Percentiles rank a stretch among this genome's conserved stretches.
phyloP scores from a whole-genome alignment of 768 basidiomycete species.

The Jaapia argillacea region DNA sequence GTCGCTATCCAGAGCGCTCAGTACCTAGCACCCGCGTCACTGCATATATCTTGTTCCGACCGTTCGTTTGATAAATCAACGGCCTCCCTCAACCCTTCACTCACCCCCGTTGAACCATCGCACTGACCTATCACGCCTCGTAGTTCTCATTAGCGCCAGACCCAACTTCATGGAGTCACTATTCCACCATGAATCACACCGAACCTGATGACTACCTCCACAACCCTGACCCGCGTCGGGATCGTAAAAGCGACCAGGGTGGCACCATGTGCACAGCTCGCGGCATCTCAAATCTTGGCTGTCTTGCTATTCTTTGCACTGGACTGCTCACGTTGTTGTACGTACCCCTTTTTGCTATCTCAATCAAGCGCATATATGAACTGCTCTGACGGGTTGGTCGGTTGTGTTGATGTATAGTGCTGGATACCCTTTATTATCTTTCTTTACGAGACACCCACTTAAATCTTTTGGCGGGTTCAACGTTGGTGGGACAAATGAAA shows the following conservation, averaged over 20 bases:
- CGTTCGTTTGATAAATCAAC: too few species aligned
- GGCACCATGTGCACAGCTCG: conserved; percentile 44
- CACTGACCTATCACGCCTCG: too few species aligned
- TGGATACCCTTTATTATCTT: conserved; percentile 11
- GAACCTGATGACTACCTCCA: conserved; percentile 71
- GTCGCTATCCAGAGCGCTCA: too few species aligned
- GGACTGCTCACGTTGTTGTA: conserved; percentile 52
- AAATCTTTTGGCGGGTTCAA: conserved; percentile 23
- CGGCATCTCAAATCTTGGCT: conserved; percentile 66
- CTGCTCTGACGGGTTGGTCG: too few species aligned
- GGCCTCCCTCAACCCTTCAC: too few species aligned
- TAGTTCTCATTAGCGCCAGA: conserved; percentile 64
- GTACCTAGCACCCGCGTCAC: too few species aligned
- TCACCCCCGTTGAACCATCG: too few species aligned
- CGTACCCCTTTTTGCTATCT: conserved; percentile 17
- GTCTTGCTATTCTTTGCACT: conserved; percentile 43
- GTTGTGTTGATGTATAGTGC: too few species aligned
- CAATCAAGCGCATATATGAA: too few species aligned
- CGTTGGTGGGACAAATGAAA: conserved; percentile 35
- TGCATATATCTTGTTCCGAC: too few species aligned
- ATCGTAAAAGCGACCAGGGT: conserved; percentile 21
- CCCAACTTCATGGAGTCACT: conserved; percentile 58
- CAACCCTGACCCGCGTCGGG: conserved; percentile 37
- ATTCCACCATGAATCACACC: too few species aligned
- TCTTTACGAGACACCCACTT: conserved; percentile 3